Base-by-base conservation (phyloP, 768 basidiomycete species). In the Tricholoma matsutake region DNA sequence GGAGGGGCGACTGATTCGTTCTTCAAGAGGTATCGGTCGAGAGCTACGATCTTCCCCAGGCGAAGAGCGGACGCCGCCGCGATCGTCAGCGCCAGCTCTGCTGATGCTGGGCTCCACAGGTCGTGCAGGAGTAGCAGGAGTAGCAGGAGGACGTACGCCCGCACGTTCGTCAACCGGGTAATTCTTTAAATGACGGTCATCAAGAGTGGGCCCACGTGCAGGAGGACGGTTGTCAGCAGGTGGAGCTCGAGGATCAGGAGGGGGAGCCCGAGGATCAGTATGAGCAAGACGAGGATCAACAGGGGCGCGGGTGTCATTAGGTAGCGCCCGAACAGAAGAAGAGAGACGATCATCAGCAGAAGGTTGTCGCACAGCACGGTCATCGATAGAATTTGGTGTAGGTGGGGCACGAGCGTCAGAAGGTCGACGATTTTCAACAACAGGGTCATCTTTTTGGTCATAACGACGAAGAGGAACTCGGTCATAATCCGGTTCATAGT, bases 401-500 rank as follows among this genome's bases (percentile, higher is more conserved):
- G 64, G 60, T n/a, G 60, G 61, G 37, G 76, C 71, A 61, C 72
- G 72, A 59, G 70, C 71, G 52, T 76, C 76, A 20, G 73, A 68
- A 55, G 70, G 69, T 43, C 73, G 70, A 39, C 67, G 72, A 37
- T 74, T 69, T 52, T 63, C 62, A 55, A 65, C 63, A 14, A 55
- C n/a, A 47, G 61, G 67, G 25, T 69, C 66, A 57, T 68, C 67
- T 58, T 69, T 70, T 32, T 56, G 58, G 11, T 70, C 71, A 55
- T 67, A 66, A 45, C 69, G 67, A 61, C 67, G 71, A 58, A 64
- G 54, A 61, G 68, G 65, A 18, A 54, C 57, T 62, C 61, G 63
- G 37, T 71, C 71, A 61, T 79, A 77, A n/a, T 75, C 72, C 6
- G 79, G 73, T 18, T 83, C 81, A 61, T 80, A 82, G 51, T 82